Evolutionary conservation across 2,329 filamentous ascomycete species (phyloP).

Genomic region (Periconia digitata): DNA sequence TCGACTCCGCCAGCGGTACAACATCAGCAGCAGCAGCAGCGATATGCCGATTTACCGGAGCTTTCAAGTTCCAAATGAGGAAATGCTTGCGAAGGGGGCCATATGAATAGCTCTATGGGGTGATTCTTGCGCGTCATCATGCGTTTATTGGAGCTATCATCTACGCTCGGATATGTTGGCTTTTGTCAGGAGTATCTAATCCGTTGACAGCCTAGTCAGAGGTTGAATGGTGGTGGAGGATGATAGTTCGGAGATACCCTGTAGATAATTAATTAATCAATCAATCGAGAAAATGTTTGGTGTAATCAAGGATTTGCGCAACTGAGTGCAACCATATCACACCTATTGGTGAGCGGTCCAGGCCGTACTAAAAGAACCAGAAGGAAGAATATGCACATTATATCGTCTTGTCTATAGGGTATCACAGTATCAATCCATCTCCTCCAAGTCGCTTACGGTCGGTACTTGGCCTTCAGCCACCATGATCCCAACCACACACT

Average conservation of each 20-base stretch:
- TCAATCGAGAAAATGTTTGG: background rate
- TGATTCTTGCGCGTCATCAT: too few species aligned
- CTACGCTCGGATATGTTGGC: too few species aligned
- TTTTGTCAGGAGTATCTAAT: too few species aligned
- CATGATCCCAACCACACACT: conserved; percentile 63
- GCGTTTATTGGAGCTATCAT: too few species aligned
- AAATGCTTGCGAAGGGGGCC: background rate
- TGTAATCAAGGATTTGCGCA: too few species aligned
- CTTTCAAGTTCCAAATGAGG: background rate
- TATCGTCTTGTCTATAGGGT: conserved; percentile 17
- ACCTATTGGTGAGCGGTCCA: too few species aligned
- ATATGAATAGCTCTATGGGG: background rate
- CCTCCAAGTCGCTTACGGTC: conserved; percentile 49
- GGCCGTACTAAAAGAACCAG: too few species aligned
- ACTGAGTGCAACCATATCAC: too few species aligned
- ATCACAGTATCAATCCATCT: conserved; percentile 57
- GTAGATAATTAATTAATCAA: background rate
- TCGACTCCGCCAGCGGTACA: background rate
- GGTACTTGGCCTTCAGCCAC: conserved; percentile 56
- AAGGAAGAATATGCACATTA: background rate
- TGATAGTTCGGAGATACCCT: background rate
- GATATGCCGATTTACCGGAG: background rate
- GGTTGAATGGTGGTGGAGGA: too few species aligned
- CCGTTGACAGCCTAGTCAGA: too few species aligned
- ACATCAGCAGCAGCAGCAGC: background rate